Percentiles rank a stretch among this genome's conserved stretches.
Evolutionary conservation across 2,329 filamentous ascomycete species (phyloP).

Genomic region (Venturia effusa): DNA sequence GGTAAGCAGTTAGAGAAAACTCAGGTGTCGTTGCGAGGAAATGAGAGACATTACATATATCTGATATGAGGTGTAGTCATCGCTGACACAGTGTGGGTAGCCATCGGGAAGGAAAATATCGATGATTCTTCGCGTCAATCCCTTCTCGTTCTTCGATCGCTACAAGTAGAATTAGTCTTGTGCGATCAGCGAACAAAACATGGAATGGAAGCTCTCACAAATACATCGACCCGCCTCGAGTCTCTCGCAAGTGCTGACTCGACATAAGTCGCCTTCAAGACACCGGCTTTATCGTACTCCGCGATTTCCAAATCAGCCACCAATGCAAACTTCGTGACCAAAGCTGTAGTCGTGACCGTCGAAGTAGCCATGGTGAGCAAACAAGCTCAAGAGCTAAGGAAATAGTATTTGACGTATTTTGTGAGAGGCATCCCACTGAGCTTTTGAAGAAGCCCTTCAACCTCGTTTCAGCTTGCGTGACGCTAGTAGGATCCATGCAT

Average conservation of each 20-base stretch:
- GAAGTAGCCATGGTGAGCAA: not conserved
- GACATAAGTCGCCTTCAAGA: not conserved
- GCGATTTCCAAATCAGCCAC: conserved; percentile 1
- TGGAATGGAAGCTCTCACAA: not conserved
- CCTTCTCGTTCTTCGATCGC: not conserved
- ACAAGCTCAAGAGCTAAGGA: not conserved
- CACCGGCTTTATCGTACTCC: not conserved
- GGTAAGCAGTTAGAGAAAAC: not conserved
- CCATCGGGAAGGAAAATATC: conserved; percentile 1
- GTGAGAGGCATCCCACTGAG: not conserved
- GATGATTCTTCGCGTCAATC: not conserved
- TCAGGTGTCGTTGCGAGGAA: not conserved
- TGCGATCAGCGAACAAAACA: not conserved
- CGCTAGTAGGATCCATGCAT: not conserved
- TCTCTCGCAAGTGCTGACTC: not conserved
- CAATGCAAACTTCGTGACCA: not conserved
- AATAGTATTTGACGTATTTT: not conserved
- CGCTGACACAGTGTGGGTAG: not conserved
- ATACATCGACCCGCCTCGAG: not conserved
- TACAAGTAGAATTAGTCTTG: not conserved
- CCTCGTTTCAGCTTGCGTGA: not conserved
- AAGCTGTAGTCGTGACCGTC: not conserved
- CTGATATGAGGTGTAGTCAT: not conserved
- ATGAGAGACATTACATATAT: not conserved
- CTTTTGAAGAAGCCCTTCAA: conserved; percentile 5